Conservation (phyloP, 331 rosid genomes). For the Telfairia occidentalis region DNA sequence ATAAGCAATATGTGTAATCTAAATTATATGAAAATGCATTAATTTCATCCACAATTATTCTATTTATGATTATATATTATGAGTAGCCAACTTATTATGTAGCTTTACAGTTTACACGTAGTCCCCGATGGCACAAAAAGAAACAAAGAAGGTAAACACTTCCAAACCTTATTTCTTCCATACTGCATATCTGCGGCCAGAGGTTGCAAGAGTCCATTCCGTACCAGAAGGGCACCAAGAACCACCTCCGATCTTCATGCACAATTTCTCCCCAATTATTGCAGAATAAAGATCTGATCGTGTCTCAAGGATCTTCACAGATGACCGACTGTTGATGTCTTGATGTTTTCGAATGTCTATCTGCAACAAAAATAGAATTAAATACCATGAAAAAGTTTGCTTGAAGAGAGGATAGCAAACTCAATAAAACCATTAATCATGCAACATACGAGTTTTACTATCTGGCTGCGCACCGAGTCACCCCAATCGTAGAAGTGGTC, state of each 20-base stretch:
- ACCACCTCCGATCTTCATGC: conserved; percentile 81
- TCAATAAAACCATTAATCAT: not conserved
- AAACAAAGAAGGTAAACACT: not conserved
- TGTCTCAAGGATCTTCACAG: conserved; percentile 64
- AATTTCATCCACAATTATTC: not conserved
- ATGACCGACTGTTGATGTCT: conserved; percentile 66
- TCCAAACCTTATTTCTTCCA: conserved; percentile 46
- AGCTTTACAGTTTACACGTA: not conserved
- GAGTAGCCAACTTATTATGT: not conserved
- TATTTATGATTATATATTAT: not conserved
- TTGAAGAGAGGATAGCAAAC: not conserved
- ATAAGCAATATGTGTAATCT: not conserved
- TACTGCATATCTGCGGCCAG: conserved; percentile 67
- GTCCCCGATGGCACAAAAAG: not conserved
- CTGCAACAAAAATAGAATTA: conserved; percentile 28
- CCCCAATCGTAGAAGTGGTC: conserved; percentile 79
- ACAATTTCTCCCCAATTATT: conserved; percentile 56
- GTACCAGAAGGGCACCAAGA: conserved; percentile 76
- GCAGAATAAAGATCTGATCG: conserved; percentile 72
- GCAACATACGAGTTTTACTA: conserved; percentile 59
- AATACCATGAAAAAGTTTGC: not conserved
- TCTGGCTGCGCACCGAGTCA: conserved; percentile 49
- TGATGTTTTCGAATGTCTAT: conserved; percentile 61
- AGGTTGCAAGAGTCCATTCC: conserved; percentile 69
- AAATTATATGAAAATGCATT: not conserved